A percentile compares a stretch with the other conserved stretches of the same genome.
Conservation (phyloP, 345 rosid genomes). For the Jatropha curcas region DNA sequence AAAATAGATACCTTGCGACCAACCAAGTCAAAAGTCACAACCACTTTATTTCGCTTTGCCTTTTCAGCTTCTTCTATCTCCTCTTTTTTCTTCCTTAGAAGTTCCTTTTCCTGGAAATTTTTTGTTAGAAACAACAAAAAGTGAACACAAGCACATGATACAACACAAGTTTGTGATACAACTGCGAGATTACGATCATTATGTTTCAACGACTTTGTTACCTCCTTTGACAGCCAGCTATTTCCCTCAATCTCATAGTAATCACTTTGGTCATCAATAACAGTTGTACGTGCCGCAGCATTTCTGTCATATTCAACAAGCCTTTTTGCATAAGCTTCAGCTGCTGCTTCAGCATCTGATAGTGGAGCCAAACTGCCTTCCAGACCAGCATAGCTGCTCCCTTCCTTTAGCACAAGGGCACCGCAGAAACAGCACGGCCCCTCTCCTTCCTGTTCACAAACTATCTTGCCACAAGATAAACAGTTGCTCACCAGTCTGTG, state of each 20-base stretch:
- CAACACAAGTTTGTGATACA: neutral
- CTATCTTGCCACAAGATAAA: constrained; percentile 94
- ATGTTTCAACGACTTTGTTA: constrained; percentile 26
- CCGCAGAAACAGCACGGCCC: constrained; percentile 91
- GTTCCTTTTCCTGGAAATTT: constrained; percentile 72
- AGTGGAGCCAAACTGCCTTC: constrained; percentile 61
- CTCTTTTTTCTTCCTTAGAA: constrained; percentile 73
- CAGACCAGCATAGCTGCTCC: constrained; percentile 81
- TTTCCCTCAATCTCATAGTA: constrained; percentile 91
- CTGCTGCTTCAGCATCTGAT: constrained; percentile 78
- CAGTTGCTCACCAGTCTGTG: constrained; percentile 89
- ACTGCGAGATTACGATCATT: neutral
- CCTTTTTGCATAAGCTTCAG: constrained; percentile 89
- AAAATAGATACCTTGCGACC: constrained; percentile 77
- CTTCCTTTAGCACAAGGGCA: constrained; percentile 83
- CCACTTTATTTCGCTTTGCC: constrained; percentile 69
- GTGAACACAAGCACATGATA: neutral
- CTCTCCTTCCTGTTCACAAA: constrained; percentile 97
- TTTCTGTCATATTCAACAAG: constrained; percentile 91
- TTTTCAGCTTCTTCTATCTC: constrained; percentile 78
- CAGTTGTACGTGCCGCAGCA: constrained; percentile 89
- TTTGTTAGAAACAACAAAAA: neutral
- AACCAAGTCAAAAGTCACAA: constrained; percentile 86
- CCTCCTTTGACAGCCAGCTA: constrained; percentile 92
- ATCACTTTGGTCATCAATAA: constrained; percentile 96